Conservation (phyloP, 73 alveolate genomes). For the Symbiodinium natans region DNA sequence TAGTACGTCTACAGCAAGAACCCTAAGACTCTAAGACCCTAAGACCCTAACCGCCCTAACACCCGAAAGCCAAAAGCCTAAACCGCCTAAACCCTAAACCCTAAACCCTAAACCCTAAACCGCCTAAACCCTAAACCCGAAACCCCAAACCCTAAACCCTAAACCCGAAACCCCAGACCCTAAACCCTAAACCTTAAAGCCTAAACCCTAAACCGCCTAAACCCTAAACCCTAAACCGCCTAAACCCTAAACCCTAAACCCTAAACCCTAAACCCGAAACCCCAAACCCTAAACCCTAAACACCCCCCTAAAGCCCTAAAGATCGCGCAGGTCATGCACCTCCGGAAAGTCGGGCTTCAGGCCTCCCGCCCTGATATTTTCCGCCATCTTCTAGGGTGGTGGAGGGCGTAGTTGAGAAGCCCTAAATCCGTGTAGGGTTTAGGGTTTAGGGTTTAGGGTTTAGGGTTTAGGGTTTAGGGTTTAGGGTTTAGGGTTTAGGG, state of each 20-base stretch:
- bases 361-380: neutral
- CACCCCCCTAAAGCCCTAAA: no score
- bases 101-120: no score
- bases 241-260: neutral
- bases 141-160: neutral
- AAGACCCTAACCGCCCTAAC: no score
- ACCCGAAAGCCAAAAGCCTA: neutral
- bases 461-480: no score
- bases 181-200: neutral
- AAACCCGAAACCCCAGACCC: neutral
- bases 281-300: neutral
- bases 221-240: no score
- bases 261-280: neutral
- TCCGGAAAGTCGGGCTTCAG: conserved; percentile 87
- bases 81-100: no score
- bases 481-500: no score
- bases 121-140: neutral
- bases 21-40: no score
- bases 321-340: conserved; percentile 69
- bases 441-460: no score
- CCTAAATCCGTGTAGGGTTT: no score
- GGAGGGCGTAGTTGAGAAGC: neutral
- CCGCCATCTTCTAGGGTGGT: neutral
- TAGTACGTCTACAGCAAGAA: no score
- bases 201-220: neutral